A percentile compares a stretch with the other conserved stretches of the same genome.
phyloP scores from a whole-genome alignment of 73 alveolate species.

The Paramecium sonneborni region DNA sequence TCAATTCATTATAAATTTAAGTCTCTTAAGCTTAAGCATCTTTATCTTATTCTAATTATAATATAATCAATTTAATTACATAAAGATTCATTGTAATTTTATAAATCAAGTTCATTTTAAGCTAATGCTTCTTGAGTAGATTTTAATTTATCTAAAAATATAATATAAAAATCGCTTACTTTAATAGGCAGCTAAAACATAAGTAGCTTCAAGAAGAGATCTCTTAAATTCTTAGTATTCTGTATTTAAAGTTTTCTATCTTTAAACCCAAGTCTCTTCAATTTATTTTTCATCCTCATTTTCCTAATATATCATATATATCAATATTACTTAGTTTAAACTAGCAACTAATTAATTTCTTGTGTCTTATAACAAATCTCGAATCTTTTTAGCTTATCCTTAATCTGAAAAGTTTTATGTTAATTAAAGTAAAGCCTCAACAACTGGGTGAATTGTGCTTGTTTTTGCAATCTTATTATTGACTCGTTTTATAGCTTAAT shows the following conservation, averaged over 20 bases:
- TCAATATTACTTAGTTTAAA: neutral
- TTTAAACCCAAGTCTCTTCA: neutral
- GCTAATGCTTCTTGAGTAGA: neutral
- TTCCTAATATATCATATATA: neutral
- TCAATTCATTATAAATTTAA: slow-evolving; percentile 12
- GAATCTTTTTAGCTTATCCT: neutral
- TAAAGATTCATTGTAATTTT: neutral
- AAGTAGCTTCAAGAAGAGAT: slow-evolving; percentile 47
- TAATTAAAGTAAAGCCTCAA: slow-evolving; percentile 3
- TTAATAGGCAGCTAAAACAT: slow-evolving; percentile 39
- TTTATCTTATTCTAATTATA: neutral
- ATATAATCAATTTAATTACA: neutral
- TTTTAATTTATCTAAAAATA: slow-evolving; percentile 17
- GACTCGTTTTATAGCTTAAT: neutral
- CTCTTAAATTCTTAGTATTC: slow-evolving; percentile 35
- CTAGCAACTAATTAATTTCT: slow-evolving; percentile 1
- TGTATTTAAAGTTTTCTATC: neutral
- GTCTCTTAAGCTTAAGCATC: slow-evolving; percentile 36
- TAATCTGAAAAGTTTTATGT: slow-evolving; percentile 24
- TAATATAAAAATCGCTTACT: neutral
- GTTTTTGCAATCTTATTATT: neutral
- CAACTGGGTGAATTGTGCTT: neutral
- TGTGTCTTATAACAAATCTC: slow-evolving; percentile 31
- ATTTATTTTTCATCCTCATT: neutral
- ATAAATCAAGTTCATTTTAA: neutral